phyloP scores from a whole-genome alignment of 345 rosid species.

The Adansonia digitata region DNA sequence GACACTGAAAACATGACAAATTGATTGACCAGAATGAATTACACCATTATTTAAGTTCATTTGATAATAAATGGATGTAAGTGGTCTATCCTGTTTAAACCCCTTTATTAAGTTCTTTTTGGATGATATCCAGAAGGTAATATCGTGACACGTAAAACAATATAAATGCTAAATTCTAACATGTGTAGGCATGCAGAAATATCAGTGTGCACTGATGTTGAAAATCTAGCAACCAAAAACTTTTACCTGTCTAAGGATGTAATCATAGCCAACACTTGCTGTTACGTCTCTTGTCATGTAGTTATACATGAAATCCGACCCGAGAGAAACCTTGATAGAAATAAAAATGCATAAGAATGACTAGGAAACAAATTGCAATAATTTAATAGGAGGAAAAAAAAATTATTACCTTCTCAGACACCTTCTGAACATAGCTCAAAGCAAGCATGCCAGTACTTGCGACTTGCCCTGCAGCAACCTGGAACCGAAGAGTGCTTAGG shows the following conservation, averaged over 20 bases:
- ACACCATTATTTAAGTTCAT: no score
- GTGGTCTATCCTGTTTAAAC: no score
- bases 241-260: constrained; percentile 93
- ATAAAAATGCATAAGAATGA: constrained; percentile 8
- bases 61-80: no score
- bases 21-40: neutral
- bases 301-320: constrained; percentile 86
- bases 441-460: constrained; percentile 87
- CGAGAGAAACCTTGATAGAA: constrained; percentile 72
- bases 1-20: constrained; percentile 51
- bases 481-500: constrained; percentile 10
- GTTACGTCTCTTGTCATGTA: constrained; percentile 78
- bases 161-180: neutral
- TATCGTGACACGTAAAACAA: constrained; percentile 7
- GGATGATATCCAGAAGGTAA: neutral
- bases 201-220: neutral
- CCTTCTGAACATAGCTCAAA: constrained; percentile 92
- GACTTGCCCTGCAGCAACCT: constrained; percentile 88
- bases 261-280: constrained; percentile 89
- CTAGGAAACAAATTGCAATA: neutral
- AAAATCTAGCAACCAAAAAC: constrained; percentile 2
- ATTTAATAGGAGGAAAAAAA: neutral
- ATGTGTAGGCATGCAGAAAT: neutral
- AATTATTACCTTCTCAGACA: constrained; percentile 76
- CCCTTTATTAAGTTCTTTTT: neutral